Conservation (phyloP, 345 rosid genomes). For the Acer saccharum region DNA sequence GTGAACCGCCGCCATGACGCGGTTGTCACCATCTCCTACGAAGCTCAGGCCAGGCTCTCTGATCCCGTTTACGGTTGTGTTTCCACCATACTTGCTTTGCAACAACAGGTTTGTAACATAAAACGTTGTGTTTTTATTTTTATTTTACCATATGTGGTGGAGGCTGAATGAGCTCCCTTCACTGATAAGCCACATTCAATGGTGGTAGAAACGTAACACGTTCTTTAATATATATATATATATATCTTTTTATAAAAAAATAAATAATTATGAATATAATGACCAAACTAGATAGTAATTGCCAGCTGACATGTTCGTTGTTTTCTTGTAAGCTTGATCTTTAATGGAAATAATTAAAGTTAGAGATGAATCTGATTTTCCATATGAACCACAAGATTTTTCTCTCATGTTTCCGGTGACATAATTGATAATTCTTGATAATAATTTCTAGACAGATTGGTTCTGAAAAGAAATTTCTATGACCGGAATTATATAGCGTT, state of each 20-base stretch:
- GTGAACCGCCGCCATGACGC: constrained; percentile 86
- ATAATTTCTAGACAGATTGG: too few relatives aligned
- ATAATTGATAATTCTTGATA: background rate
- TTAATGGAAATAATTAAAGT: background rate
- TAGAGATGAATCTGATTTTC: background rate
- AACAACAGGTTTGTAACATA: constrained; percentile 67
- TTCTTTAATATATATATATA: too few relatives aligned
- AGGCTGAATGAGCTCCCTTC: too few relatives aligned
- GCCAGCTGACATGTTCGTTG: background rate
- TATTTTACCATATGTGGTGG: too few relatives aligned
- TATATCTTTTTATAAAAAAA: too few relatives aligned
- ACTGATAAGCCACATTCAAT: too few relatives aligned
- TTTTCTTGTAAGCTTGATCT: background rate
- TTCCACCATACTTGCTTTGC: constrained; percentile 87
- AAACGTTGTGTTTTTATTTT: background rate
- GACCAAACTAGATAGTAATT: background rate
- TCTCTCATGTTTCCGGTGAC: background rate
- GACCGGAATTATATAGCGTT: too few relatives aligned
- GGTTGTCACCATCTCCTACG: constrained; percentile 83
- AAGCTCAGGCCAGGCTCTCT: constrained; percentile 95
- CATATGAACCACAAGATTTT: background rate
- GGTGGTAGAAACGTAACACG: too few relatives aligned
- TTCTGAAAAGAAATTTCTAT: too few relatives aligned
- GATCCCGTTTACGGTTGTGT: constrained; percentile 96
- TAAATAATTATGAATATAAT: too few relatives aligned